Evolutionary conservation across 345 rosid species (phyloP), one percentile per base, ranked within the genome.

Genomic region (Microcos paniculata): DNA sequence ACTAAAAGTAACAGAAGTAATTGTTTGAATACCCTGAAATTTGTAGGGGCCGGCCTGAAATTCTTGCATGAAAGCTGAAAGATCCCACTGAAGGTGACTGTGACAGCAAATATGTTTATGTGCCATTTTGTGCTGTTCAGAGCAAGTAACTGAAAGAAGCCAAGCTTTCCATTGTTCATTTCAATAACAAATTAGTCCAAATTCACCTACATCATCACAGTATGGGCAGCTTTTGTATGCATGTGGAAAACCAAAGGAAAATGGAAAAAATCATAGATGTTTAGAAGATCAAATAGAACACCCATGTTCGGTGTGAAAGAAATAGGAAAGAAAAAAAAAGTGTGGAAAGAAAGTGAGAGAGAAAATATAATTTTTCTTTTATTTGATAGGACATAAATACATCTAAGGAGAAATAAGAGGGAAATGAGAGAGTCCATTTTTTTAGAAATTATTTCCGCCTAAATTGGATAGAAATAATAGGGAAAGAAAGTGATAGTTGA

Each of bases 181-280:
- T 24, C 61, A 23, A 8, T 26, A 53, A 52, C 57, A 52, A 52
- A 19, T 52, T 52, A n/a, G 52, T 21, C 31, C 52, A n/a, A 40
- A n/a, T 33, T 13, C 45, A 33, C 40, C 0, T 35, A 35, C 21
- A 43, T 53, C 21, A 43, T 53, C 61, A 56, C 33, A 19, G 76
- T 24, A 57, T 79, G 82, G 80, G 74, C 68, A 13, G 23, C 0
- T 58, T 75, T 80, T 80, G 78, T 75, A 18, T 35, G 70, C 73
- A 73, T 66, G 19, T 6, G 31, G 31, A 66, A 5, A 6, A 31
- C n/a, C 14, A 62, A 55, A 76, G 46, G n/a, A n/a, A n/a, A n/a
- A n/a, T n/a, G n/a, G n/a, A n/a, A 56, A 19, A 8, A 24, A 1
- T 21, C 9, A 4, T 6, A 42, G 1, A 7, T 42, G 1, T 1